Conservation (phyloP, 2,329 filamentous ascomycete species). For the Curvularia hawaiiensis region DNA sequence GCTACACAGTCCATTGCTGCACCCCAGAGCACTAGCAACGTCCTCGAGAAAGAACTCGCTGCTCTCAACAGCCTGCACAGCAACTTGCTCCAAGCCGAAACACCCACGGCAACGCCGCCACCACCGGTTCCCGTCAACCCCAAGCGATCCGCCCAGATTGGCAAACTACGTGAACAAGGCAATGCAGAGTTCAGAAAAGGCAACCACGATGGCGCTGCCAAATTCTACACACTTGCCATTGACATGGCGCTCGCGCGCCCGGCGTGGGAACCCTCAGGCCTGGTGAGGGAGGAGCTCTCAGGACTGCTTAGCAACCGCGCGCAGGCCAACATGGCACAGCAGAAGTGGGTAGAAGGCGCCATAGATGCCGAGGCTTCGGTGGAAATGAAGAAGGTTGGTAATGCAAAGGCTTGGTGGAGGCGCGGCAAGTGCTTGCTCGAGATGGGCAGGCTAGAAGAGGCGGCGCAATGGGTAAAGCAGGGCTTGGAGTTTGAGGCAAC, state of each 20-base stretch:
- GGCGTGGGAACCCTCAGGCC: conserved; percentile 81
- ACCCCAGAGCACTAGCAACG: conserved; percentile 46
- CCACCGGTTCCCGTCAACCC: conserved; percentile 91
- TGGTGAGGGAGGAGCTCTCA: conserved; percentile 84
- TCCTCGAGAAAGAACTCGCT: conserved; percentile 58
- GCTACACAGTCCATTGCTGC: conserved; percentile 73
- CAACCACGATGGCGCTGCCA: conserved; percentile 74
- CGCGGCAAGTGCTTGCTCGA: conserved; percentile 83
- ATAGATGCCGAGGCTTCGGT: conserved; percentile 87
- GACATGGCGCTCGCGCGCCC: conserved; percentile 86
- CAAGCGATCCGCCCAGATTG: conserved; percentile 85
- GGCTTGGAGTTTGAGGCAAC: conserved; percentile 82
- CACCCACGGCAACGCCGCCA: conserved; percentile 71
- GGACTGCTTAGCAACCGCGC: conserved; percentile 84
- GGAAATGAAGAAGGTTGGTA: conserved; percentile 83
- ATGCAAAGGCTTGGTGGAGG: conserved; percentile 95
- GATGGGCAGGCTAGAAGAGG: conserved; percentile 88
- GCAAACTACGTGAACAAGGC: conserved; percentile 87
- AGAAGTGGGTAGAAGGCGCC: conserved; percentile 83
- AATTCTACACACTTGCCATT: conserved; percentile 82
- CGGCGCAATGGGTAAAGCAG: conserved; percentile 74
- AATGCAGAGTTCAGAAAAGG: conserved; percentile 83
- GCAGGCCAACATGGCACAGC: conserved; percentile 84
- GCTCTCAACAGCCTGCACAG: conserved; percentile 81
- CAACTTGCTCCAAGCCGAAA: conserved; percentile 68